Conservation (phyloP, 2,329 filamentous ascomycete species). For the Thermoascus crustaceus region DNA sequence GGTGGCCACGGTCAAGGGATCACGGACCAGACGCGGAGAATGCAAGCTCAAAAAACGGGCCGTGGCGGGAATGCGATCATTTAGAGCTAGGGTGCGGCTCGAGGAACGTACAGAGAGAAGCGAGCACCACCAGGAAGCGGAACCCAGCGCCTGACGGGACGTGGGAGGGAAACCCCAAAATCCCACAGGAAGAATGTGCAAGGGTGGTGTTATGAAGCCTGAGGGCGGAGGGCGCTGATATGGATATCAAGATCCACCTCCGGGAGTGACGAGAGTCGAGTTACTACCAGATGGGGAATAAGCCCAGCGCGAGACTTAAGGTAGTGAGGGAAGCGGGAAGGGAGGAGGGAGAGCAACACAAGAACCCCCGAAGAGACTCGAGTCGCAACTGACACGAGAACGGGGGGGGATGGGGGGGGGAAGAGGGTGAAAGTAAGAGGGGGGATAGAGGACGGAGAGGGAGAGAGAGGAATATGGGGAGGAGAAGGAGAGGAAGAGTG, state of each 20-base stretch:
- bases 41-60: constrained; percentile 19
- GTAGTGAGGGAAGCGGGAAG: constrained; percentile 5
- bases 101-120: neutral
- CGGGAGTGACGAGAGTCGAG: too few species aligned
- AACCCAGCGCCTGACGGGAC: too few species aligned
- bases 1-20: constrained; percentile 11
- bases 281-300: too few species aligned
- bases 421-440: constrained; percentile 12
- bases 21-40: constrained; percentile 16
- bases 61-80: constrained; percentile 17
- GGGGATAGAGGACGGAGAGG: constrained; percentile 10
- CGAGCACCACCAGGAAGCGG: too few species aligned
- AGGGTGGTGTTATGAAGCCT: too few species aligned
- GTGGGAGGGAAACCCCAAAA: too few species aligned
- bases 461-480: neutral
- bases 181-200: too few species aligned
- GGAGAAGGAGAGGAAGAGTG: constrained; percentile 1
- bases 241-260: too few species aligned
- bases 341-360: constrained; percentile 6
- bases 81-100: constrained; percentile 8
- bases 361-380: constrained; percentile 1
- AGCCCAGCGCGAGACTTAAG: too few species aligned
- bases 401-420: constrained; percentile 6
- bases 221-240: too few species aligned
- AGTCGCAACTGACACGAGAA: constrained; percentile 1